phyloP scores from a whole-genome alignment of 306 rosid species.

The Albizia julibrissin region DNA sequence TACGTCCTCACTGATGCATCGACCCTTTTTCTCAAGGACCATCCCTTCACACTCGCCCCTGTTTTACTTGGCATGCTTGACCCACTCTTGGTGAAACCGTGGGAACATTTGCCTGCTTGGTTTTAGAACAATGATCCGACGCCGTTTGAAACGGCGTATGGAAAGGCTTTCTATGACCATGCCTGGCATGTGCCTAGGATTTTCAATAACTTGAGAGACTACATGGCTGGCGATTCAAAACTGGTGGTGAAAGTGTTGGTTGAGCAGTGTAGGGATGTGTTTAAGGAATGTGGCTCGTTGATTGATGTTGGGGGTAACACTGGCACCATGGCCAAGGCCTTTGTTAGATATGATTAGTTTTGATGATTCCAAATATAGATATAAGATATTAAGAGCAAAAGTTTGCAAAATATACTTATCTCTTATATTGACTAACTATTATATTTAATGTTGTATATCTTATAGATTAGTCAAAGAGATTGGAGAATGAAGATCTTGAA shows the following conservation, averaged over 20 bases:
- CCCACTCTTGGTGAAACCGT: conserved; percentile 24
- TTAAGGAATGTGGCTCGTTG: conserved; percentile 41
- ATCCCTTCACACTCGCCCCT: conserved; percentile 29
- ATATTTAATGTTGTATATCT: too few relatives aligned
- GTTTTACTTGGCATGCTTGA: conserved; percentile 21
- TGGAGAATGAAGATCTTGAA: too few relatives aligned
- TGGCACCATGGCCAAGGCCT: conserved; percentile 53
- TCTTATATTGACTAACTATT: too few relatives aligned
- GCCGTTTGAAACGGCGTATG: conserved; percentile 45
- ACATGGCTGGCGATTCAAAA: conserved; percentile 50
- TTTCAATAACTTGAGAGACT: conserved; percentile 36
- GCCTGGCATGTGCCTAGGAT: conserved; percentile 14
- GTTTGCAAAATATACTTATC: too few relatives aligned
- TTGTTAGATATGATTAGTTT: too few relatives aligned
- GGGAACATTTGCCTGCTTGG: conserved; percentile 39
- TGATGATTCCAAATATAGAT: too few relatives aligned
- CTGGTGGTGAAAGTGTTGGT: conserved; percentile 37
- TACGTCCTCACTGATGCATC: conserved; percentile 42
- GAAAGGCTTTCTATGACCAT: conserved; percentile 43
- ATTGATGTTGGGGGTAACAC: conserved; percentile 67
- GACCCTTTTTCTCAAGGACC: conserved; percentile 35
- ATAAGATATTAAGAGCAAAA: too few relatives aligned
- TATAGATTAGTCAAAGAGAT: too few relatives aligned
- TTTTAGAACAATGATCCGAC: conserved; percentile 40
- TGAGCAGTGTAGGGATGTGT: conserved; percentile 42